Evolutionary conservation across 805 yeast genomes (phyloP), one percentile per base, ranked within the genome.

Genomic region (Starmerella stigmatis): DNA sequence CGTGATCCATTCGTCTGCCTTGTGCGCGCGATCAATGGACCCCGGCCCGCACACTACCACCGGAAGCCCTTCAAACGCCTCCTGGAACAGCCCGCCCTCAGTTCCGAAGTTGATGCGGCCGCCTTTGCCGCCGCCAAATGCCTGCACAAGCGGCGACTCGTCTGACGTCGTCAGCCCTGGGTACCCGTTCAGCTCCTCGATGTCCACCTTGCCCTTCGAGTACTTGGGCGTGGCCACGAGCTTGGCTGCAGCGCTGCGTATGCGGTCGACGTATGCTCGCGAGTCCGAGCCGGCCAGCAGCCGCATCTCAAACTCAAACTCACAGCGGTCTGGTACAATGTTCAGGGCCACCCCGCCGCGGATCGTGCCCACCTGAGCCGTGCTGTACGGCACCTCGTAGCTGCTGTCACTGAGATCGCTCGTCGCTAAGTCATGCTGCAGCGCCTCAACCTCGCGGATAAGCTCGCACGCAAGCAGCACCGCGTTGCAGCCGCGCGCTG

Each of bases 11-110:
- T 50, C 54, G 29, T 50, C 54, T 1, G 54, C 54, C 31, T 50
- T 50, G 43, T 50, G 54, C 3, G 54, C 54, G 3, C 54, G 30
- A 28, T 48, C 48, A 25, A 50, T 50, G 10, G 52, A 48, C 3
- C 54, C 54, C 2, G 54, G 54, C 5, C 54, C 54, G 16, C 54
- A 50, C 0, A 50, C 52, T 2, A 47, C 50, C 4, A 48, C 52
- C 6, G 54, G 54, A 15, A 50, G 33, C 15, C 36, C 39, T 17
- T 38, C n/a, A 11, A 50, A 37, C 15, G 13, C 16, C 19, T 50
- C 43, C 35, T 48, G 50, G 46, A 50, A 45, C 8, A 50, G 43
- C 11, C 54, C 54, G 25, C 54, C 54, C 31, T 50, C 54, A 7
- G 54, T 50, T 8, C 54, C 54, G 36, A 41, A 50, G 25, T 32